A percentile compares a stretch with the other conserved stretches of the same genome.
phyloP scores from a whole-genome alignment of 805 yeast species.

The Jamesozyma piceae region DNA sequence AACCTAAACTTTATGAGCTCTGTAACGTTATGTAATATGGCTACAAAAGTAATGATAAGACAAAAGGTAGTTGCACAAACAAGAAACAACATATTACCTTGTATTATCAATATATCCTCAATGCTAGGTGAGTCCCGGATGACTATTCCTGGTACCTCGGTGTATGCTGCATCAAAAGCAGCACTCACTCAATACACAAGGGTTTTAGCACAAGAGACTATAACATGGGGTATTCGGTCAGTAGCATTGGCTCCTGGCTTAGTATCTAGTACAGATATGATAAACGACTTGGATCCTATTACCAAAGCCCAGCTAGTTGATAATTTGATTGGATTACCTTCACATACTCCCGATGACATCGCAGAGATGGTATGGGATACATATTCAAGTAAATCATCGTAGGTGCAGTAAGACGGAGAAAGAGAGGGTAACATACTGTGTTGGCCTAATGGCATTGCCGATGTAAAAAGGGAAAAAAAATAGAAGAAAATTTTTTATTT shows the following conservation, averaged over 20 bases:
- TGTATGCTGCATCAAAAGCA: conserved; percentile 28
- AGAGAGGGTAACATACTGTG: too few species aligned
- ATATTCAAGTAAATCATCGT: background rate
- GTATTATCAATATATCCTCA: conserved; percentile 25
- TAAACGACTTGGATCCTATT: conserved; percentile 5
- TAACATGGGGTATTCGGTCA: conserved; percentile 13
- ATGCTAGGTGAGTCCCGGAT: conserved; percentile 15
- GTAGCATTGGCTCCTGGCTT: conserved; percentile 17
- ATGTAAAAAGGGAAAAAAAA: too few species aligned
- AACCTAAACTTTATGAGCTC: conserved; percentile 24
- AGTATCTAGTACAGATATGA: conserved; percentile 26
- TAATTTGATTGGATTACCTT: conserved; percentile 2
- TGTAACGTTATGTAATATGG: conserved; percentile 18
- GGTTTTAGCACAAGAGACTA: conserved; percentile 18
- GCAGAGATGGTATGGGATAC: conserved; percentile 13
- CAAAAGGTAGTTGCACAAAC: background rate
- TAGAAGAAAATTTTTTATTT: too few species aligned
- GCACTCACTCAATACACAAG: conserved; percentile 22
- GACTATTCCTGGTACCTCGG: conserved; percentile 21
- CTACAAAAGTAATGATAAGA: conserved; percentile 18
- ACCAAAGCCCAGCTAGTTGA: conserved; percentile 6
- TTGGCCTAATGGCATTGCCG: too few species aligned
- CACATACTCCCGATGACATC: conserved; percentile 8
- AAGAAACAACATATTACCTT: conserved; percentile 3
- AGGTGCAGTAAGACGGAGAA: background rate